Conservation (phyloP, 805 yeast species). For the Saccharomycopsis sp. region DNA sequence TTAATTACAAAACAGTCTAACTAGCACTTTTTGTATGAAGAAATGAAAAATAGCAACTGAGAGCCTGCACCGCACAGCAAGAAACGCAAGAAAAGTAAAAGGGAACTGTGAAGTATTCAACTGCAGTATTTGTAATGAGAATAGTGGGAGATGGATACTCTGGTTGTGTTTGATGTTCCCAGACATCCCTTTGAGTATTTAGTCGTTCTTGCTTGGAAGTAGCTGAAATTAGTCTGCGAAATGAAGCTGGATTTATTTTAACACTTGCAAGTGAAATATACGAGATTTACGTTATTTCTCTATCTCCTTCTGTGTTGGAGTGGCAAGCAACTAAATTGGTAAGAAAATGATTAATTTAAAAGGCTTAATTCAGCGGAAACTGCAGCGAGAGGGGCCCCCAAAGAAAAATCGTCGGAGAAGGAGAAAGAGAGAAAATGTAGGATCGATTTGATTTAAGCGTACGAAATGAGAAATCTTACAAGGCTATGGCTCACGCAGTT, state of each 20-base stretch:
- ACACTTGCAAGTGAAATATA: not conserved
- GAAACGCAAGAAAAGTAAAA: not conserved
- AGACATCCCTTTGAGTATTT: not conserved
- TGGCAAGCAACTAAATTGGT: too few species aligned
- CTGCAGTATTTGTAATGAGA: not conserved
- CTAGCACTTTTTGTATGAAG: not conserved
- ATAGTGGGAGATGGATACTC: not conserved
- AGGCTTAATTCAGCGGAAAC: not conserved
- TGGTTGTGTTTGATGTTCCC: not conserved
- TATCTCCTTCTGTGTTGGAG: not conserved
- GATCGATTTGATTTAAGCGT: not conserved
- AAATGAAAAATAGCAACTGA: not conserved
- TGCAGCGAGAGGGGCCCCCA: not conserved
- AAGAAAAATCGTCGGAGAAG: not conserved
- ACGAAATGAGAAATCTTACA: not conserved
- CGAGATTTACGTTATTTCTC: not conserved
- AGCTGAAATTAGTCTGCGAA: not conserved
- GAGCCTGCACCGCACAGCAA: not conserved
- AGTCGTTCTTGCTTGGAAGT: not conserved
- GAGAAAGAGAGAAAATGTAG: not conserved
- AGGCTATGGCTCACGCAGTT: not conserved
- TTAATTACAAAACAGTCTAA: not conserved
- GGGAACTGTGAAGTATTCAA: not conserved
- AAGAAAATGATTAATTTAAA: too few species aligned
- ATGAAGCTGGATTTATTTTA: not conserved